A percentile compares a stretch with the other conserved stretches of the same genome.
Evolutionary conservation across 106 monocot genomes (phyloP).

Genomic region (Phalaenopsis equestris): DNA sequence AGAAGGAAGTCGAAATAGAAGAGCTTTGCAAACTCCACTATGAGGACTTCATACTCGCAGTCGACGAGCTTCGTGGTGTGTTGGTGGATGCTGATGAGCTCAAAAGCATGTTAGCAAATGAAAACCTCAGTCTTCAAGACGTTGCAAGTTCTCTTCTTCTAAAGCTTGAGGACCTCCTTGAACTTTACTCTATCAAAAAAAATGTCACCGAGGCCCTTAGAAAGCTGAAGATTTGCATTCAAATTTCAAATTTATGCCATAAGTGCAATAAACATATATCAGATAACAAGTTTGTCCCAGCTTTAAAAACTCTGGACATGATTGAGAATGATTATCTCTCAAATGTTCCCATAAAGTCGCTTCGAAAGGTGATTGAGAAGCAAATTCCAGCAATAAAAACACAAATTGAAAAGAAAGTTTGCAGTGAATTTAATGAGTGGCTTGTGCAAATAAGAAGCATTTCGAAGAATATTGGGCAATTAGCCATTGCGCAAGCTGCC

Average conservation of each 20-base stretch:
- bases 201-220: constrained; percentile 31
- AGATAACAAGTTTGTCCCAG: constrained; percentile 31
- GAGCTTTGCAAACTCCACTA: constrained; percentile 67
- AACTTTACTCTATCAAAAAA: constrained; percentile 42
- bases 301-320: constrained; percentile 38
- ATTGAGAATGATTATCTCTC: constrained; percentile 39
- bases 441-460: constrained; percentile 58
- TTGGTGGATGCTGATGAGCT: constrained; percentile 61
- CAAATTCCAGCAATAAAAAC: constrained; percentile 39
- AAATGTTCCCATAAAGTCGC: constrained; percentile 26
- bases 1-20: constrained; percentile 67
- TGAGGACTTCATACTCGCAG: constrained; percentile 59
- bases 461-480: constrained; percentile 69
- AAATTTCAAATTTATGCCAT: constrained; percentile 29
- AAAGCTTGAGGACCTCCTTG: constrained; percentile 53
- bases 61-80: constrained; percentile 67
- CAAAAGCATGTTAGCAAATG: constrained; percentile 31
- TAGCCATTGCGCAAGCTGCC: constrained; percentile 65
- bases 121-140: constrained; percentile 43
- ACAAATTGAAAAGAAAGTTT: constrained; percentile 51
- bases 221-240: constrained; percentile 27
- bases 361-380: constrained; percentile 40
- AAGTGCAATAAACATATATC: constrained; percentile 42
- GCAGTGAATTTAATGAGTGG: constrained; percentile 72
- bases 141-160: constrained; percentile 40